These are phyloP conservation scores for Russula earlei DNA, from an alignment of 768 basidiomycete genomes.

Conservation along the genomic window DNA sequence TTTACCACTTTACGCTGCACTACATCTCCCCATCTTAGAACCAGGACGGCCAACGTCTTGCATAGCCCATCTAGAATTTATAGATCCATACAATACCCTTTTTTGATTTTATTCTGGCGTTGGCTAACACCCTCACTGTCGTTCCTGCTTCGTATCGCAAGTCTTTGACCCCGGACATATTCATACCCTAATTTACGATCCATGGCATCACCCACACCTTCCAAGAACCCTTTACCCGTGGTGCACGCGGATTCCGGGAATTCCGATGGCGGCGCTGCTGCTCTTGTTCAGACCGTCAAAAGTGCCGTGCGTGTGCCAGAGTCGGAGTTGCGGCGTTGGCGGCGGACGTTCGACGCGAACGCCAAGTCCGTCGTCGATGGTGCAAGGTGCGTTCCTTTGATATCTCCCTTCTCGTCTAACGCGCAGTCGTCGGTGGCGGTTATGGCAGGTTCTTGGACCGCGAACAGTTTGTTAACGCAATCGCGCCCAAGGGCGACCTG, in stretches of 20 bases:
- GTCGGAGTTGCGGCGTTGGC: constrained; percentile 82
- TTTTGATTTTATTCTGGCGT: not conserved
- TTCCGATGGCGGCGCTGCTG: constrained; percentile 31
- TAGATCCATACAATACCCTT: constrained; percentile 4
- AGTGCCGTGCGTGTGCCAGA: constrained; percentile 65
- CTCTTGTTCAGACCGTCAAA: constrained; percentile 52
- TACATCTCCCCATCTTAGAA: not conserved
- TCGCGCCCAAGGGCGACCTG: constrained; percentile 80
- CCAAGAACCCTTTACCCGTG: constrained; percentile 31
- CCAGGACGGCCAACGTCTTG: not conserved
- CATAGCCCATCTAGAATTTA: constrained; percentile 6
- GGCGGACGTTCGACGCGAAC: constrained; percentile 75
- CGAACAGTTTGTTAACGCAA: constrained; percentile 90
- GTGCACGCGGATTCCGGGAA: constrained; percentile 51
- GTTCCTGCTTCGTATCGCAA: not conserved
- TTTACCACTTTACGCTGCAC: not conserved
- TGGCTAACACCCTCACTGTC: not conserved
- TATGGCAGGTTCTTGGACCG: constrained; percentile 69
- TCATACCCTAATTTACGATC: constrained; percentile 14
- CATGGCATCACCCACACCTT: constrained; percentile 5
- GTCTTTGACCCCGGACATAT: not conserved
- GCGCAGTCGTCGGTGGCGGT: too few relatives aligned
- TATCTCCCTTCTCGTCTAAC: not conserved
- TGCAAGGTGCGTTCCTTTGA: constrained; percentile 56
- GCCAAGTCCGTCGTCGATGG: constrained; percentile 63